Base-by-base conservation (phyloP, 2,329 filamentous ascomycete species). In the Colletotrichum eremochloae region DNA sequence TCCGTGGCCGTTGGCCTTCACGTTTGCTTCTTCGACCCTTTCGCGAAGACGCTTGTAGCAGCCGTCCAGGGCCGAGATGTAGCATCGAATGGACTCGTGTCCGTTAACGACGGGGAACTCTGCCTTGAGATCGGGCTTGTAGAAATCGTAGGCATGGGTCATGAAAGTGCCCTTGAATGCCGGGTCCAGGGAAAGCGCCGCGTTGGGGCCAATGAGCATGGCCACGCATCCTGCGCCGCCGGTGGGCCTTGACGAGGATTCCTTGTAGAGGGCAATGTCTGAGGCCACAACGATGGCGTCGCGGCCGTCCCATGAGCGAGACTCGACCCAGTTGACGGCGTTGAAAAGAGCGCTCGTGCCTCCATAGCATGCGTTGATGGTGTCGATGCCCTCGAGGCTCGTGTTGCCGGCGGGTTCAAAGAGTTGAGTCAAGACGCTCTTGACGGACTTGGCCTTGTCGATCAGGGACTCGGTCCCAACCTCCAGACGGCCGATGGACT, bases 401-500 rank as follows among this genome's bases (percentile, higher is more conserved):
- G 91, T 93, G 86, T 96, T 96, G 78, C 93, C 24, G 24, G 24
- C 91, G 80, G 6, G 38, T 9, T 91, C 89, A 78, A 96, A 95
- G 56, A 96, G 88, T 86, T 95, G 93, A 93, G 95, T 96, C 76
- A 96, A 85, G 74, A 96, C 93, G 36, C 93, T 92, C 89, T 96
- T 96, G 86, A 95, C 93, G 56, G 93, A 95, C 88, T 96, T 96
- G 81, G 93, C 95, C 87, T 96, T 96, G 89, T 96, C 93, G 79
- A 96, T 86, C 69, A 96, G 86, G 75, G 93, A 96, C 88, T 96
- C 93, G 65, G 93, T 96, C 79, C 93, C 93, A 79, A 96, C 93
- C 86, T 96, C 93, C 79, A 96, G 87, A 78, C 93, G 92, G 76
- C 93, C 93, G 80, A 96, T 90, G 75, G 90, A 90, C 83, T 92